These are phyloP conservation scores for Pyrrhoderma noxium DNA, from an alignment of 1,284 basidiomycete genomes.

Conservation along the genomic window DNA sequence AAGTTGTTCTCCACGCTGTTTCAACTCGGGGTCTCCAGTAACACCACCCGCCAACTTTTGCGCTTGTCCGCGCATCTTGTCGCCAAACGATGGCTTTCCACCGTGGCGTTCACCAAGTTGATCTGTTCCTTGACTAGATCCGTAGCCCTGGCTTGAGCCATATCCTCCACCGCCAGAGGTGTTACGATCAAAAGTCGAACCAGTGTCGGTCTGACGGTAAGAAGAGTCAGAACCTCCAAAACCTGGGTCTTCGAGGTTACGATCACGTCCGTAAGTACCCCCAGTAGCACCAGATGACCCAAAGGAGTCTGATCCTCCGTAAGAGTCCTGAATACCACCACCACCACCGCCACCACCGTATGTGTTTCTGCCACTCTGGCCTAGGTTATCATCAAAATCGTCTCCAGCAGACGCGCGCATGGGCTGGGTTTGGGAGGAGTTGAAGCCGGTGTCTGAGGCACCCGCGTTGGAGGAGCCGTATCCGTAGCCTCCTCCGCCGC, in stretches of 20 bases:
- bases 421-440: neutral
- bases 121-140: neutral
- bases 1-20: constrained; percentile 3
- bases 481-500: neutral
- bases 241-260: neutral
- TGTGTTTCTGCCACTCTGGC: neutral
- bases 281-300: too few relatives aligned
- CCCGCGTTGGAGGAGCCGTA: neutral
- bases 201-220: neutral
- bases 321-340: neutral
- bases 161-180: neutral
- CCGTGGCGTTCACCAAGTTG: neutral
- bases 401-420: neutral
- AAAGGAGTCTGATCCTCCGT: too few relatives aligned
- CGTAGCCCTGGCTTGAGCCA: neutral
- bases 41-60: constrained; percentile 13
- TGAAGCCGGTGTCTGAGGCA: neutral
- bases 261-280: constrained; percentile 2
- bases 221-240: constrained; percentile 7
- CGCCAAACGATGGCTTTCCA: constrained; percentile 10
- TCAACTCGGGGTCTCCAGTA: constrained; percentile 9
- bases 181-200: neutral
- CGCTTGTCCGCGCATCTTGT: constrained; percentile 12
- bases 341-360: neutral
- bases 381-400: neutral